Evolutionary conservation across 139 green algal species (phyloP), one percentile per base, ranked within the genome.

Genomic region (Coelastrella sp.): DNA sequence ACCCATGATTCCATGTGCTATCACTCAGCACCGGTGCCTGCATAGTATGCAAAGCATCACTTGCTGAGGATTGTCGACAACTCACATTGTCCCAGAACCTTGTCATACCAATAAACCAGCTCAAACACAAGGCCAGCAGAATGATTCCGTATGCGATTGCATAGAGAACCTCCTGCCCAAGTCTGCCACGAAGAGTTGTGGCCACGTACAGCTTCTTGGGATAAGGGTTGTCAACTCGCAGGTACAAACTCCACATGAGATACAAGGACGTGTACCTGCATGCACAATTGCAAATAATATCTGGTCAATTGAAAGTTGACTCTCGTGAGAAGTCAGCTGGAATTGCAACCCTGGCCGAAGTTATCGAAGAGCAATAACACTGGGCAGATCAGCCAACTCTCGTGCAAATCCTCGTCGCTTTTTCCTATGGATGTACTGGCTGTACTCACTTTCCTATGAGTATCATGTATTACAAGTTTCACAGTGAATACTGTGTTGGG

Each of bases 81-180:
- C 51, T 60, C 50, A 82, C 50, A 62, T 82, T 40, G 32, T 82
- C 74, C 74, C 74, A 82, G 74, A 82, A 84, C 23, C 78, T 51
- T 63, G 78, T 84, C 6, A 53, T 21, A 0, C 78, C 78, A 15
- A 84, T 84, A 60, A 73, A 84, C 78, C 78, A 84, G 11, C 38
- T 66, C 9, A 84, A 6, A 41, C 78, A 84, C 4, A 84, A 60
- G 8, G 21, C 23, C 5, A 84, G n/a, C 40, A 84, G 40, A 11
- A 84, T 40, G 17, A 74, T 66, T 8, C 8, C 60, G n/a, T 84
- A 84, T 3, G 41, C 62, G 3, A 84, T 2, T 9, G 78, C 78
- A 35, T 84, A 51, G 34, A 17, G 15, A 63, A 57, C 17, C 27
- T 66, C 45, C 40, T 41, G 72, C 23, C 25, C n/a, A 34, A 80